Percentiles rank a stretch among this genome's conserved stretches.
Evolutionary conservation across 768 basidiomycete species (phyloP).

Genomic region (Cystobasidium tubakii): DNA sequence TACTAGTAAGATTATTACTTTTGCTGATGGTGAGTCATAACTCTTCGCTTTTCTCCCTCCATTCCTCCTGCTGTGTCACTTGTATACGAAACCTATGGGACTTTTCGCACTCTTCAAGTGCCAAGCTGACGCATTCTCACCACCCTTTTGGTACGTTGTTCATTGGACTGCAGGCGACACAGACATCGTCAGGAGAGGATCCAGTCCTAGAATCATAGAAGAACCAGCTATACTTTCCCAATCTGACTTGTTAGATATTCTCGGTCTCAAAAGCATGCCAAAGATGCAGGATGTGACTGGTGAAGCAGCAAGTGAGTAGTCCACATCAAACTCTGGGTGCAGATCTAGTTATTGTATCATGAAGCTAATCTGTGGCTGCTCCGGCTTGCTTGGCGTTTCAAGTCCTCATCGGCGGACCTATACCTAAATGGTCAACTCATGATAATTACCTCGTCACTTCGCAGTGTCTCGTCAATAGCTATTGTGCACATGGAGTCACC

Average conservation of each 20-base stretch:
- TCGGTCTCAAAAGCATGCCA: slow-evolving; percentile 7
- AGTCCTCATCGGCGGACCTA: slow-evolving; percentile 25
- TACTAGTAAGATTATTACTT: slow-evolving; percentile 4
- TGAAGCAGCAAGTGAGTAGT: slow-evolving; percentile 20
- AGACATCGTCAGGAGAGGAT: slow-evolving; percentile 14
- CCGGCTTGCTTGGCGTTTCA: not conserved
- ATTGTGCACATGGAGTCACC: slow-evolving; percentile 16
- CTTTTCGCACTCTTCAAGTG: too few species aligned
- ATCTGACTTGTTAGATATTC: not conserved
- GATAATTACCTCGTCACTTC: slow-evolving; percentile 34
- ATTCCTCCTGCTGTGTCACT: not conserved
- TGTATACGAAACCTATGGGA: too few species aligned
- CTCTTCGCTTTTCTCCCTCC: too few species aligned
- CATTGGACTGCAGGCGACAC: slow-evolving; percentile 28
- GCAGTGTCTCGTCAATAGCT: slow-evolving; percentile 7
- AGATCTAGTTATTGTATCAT: too few species aligned
- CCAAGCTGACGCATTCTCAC: not conserved
- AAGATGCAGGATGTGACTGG: slow-evolving; percentile 22
- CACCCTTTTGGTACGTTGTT: too few species aligned
- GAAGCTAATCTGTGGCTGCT: too few species aligned
- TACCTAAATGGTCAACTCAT: slow-evolving; percentile 24
- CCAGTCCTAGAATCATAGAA: slow-evolving; percentile 2
- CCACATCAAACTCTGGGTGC: too few species aligned
- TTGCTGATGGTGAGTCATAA: slow-evolving; percentile 34
- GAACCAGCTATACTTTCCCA: slow-evolving; percentile 6